A percentile compares a stretch with the other conserved stretches of the same genome.
Conservation (phyloP, 208 protist genomes). For the Trypanosoma rangeli region DNA sequence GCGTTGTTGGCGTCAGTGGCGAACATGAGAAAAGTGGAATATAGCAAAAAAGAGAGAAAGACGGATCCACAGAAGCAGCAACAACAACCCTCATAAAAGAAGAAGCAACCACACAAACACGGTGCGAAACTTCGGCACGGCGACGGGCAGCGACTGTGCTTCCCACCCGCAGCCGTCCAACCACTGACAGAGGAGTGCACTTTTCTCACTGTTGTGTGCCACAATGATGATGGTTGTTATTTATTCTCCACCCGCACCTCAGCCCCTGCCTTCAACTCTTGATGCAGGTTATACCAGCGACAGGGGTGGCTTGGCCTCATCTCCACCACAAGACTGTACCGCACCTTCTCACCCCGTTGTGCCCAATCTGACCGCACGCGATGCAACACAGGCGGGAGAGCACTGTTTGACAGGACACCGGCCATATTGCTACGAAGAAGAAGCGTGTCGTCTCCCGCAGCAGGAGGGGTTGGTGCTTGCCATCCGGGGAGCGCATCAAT, state of each 20-base stretch:
- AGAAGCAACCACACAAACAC: neutral
- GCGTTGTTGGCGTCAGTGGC: neutral
- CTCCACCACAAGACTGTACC: conserved; percentile 77
- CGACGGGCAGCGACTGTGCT: neutral
- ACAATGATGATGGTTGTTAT: neutral
- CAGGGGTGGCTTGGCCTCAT: conserved; percentile 43
- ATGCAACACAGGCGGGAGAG: conserved; percentile 50
- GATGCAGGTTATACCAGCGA: conserved; percentile 32
- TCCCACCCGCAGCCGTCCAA: neutral
- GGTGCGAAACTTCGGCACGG: neutral
- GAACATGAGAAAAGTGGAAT: conserved; percentile 1
- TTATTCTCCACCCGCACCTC: neutral
- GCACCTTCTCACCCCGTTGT: conserved; percentile 3
- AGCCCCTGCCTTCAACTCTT: conserved; percentile 7
- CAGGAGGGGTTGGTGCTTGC: conserved; percentile 9
- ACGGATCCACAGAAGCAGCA: conserved; percentile 8
- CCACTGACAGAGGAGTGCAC: too few relatives aligned
- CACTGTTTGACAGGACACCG: conserved; percentile 34
- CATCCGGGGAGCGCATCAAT: conserved; percentile 10
- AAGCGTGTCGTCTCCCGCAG: conserved; percentile 27
- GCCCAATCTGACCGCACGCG: conserved; percentile 62
- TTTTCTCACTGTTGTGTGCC: neutral
- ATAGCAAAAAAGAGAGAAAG: neutral
- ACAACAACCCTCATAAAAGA: conserved; percentile 5
- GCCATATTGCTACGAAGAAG: conserved; percentile 51